These are phyloP conservation scores for Telfairia occidentalis DNA, from an alignment of 331 rosid genomes.

Conservation along the genomic window DNA sequence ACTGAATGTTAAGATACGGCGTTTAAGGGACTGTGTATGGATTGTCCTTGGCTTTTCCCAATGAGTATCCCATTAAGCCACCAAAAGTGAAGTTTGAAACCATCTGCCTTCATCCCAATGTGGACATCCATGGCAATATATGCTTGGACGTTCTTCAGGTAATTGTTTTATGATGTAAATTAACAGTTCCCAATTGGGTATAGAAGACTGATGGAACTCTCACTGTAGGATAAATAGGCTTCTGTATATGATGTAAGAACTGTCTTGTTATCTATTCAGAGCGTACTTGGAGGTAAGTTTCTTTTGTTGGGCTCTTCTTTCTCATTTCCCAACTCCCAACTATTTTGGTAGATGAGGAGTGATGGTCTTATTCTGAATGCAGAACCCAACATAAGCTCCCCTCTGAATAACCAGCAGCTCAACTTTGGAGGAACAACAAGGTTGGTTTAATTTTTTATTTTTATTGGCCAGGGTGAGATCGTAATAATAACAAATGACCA, in stretches of 20 bases:
- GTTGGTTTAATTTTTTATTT: slow-evolving; percentile 14
- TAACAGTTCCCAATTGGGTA: background rate
- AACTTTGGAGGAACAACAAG: slow-evolving; percentile 87
- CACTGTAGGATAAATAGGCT: slow-evolving; percentile 72
- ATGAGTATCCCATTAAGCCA: slow-evolving; percentile 79
- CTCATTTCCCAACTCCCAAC: background rate
- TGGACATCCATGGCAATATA: slow-evolving; percentile 60
- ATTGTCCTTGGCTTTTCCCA: slow-evolving; percentile 55
- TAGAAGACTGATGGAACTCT: background rate
- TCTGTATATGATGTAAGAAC: slow-evolving; percentile 97
- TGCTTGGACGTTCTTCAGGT: slow-evolving; percentile 98
- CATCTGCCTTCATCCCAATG: slow-evolving; percentile 71
- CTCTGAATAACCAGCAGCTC: slow-evolving; percentile 85
- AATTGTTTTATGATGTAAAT: background rate
- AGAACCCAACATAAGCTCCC: slow-evolving; percentile 89
- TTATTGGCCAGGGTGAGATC: background rate
- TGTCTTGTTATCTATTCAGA: slow-evolving; percentile 72
- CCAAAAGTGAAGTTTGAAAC: slow-evolving; percentile 86
- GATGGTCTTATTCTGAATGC: background rate
- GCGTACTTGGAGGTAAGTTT: slow-evolving; percentile 70
- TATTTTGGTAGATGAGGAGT: background rate
- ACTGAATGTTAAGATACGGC: slow-evolving; percentile 76
- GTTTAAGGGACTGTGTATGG: slow-evolving; percentile 75
- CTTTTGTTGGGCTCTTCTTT: background rate
- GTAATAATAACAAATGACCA: background rate